Evolutionary conservation across 192 early-diverging fungal genomes (phyloP), one percentile per base, ranked within the genome.

Genomic region (Coemansia sp.): DNA sequence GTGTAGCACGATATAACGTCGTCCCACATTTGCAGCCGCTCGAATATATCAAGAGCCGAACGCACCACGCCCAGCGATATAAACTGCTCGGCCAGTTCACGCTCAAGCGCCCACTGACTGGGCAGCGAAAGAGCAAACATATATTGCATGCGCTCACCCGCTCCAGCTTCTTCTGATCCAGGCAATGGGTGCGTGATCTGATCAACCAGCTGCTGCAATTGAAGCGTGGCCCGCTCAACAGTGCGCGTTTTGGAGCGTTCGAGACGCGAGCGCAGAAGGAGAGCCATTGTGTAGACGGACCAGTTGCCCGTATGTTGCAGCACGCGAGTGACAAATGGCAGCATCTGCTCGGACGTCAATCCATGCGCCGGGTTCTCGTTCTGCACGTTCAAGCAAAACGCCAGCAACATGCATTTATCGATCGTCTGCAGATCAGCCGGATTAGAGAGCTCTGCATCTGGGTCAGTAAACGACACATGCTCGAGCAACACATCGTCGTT

Each of bases 141-240:
- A 61, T 92, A 89, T 16, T 76, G 82, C 79, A 97, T 77, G 10
- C 97, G 85, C 68, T 96, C 94, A n/a, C 60, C 65, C 8, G 67
- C 60, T 3, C 72, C 69, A 14, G 80, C 80, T 62, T 82, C 80
- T 5, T 69, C 31, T 2, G 26, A 39, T 4, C 54, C 52, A 0
- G 82, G 82, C 39, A 68, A 65, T 57, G 71, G 72, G 12, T 64
- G 81, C 37, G 82, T 78, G 67, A 93, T 87, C 78, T 99, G 97
- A 69, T 99, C 95, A 0, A 99, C 97, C n/a, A 99, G 77, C 6
- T 93, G 91, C 79, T 99, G 95, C 23, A 99, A 76, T 75, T 99
- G 97, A 57, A 99, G 77, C 1, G 84, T 87, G 8, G 92, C 83
- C 39, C 97, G 90, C 74, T 98, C 93, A 0, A 92, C 92, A 0